Conservation (phyloP, 345 rosid species). For the Eucalyptus polyanthemos region DNA sequence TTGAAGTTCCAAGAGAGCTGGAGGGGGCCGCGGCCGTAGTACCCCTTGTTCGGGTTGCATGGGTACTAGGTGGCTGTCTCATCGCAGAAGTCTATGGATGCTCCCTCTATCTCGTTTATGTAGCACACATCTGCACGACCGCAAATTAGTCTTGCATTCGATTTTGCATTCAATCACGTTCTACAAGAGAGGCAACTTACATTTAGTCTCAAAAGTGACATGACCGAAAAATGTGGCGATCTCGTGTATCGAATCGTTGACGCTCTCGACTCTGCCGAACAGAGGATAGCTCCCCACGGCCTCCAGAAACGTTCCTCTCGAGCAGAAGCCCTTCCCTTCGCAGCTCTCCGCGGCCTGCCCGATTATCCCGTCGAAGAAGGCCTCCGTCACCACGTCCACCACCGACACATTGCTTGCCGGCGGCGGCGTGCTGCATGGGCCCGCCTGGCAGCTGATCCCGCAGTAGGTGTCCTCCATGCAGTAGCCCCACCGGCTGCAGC, state of each 20-base stretch:
- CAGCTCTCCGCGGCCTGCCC: constrained; percentile 4
- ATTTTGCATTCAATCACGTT: not conserved
- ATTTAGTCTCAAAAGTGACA: constrained; percentile 26
- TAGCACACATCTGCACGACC: constrained; percentile 33
- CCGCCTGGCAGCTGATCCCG: constrained; percentile 1
- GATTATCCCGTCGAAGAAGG: constrained; percentile 26
- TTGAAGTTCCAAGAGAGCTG: constrained; percentile 58
- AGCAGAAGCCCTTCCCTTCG: constrained; percentile 19
- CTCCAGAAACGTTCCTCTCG: constrained; percentile 14
- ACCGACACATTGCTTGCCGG: not conserved
- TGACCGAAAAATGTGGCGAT: constrained; percentile 37
- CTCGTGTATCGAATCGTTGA: constrained; percentile 23
- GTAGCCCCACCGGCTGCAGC: constrained; percentile 14
- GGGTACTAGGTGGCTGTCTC: constrained; percentile 21
- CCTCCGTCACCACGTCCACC: constrained; percentile 7
- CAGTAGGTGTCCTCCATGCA: constrained; percentile 2
- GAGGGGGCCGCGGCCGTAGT: constrained; percentile 48
- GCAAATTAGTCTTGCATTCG: not conserved
- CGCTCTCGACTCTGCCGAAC: constrained; percentile 13
- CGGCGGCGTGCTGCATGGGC: not conserved
- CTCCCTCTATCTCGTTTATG: constrained; percentile 36
- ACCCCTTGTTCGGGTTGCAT: constrained; percentile 33
- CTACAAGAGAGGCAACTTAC: not conserved
- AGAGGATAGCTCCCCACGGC: constrained; percentile 5
- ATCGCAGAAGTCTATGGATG: constrained; percentile 28